Conservation (phyloP, 768 basidiomycete species). For the Agaricus sinodeliciosus region DNA sequence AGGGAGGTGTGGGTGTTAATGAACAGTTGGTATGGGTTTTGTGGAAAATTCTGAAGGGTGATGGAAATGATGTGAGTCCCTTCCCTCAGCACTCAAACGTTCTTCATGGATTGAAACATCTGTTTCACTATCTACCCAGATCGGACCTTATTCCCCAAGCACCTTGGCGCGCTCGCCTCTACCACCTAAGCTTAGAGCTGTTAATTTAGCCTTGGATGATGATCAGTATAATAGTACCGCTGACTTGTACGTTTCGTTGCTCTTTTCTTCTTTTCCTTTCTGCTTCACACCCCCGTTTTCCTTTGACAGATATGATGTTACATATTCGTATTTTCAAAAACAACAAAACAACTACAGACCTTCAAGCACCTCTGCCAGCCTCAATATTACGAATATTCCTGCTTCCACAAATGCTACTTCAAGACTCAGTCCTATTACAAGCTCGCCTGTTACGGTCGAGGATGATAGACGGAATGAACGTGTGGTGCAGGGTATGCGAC, state of each 20-base stretch:
- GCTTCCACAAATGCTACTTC: constrained; percentile 11
- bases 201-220: constrained; percentile 64
- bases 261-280: constrained; percentile 1
- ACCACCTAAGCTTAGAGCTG: constrained; percentile 68
- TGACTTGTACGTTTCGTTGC: constrained; percentile 34
- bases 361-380: constrained; percentile 35
- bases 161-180: constrained; percentile 69
- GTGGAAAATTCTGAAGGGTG: constrained; percentile 81
- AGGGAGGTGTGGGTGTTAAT: constrained; percentile 47
- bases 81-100: neutral
- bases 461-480: constrained; percentile 52
- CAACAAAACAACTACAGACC: constrained; percentile 26
- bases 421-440: constrained; percentile 15
- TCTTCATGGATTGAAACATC: neutral
- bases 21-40: constrained; percentile 83
- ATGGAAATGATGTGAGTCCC: constrained; percentile 67
- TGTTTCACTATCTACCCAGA: constrained; percentile 38
- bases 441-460: constrained; percentile 33
- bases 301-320: constrained; percentile 33
- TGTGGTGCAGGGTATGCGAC: constrained; percentile 57
- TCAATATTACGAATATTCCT: constrained; percentile 18
- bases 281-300: neutral
- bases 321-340: constrained; percentile 35
- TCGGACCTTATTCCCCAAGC: constrained; percentile 75
- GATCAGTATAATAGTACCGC: constrained; percentile 45